Conservation (phyloP, 2,329 filamentous ascomycete genomes). For the Trichoderma breve region DNA sequence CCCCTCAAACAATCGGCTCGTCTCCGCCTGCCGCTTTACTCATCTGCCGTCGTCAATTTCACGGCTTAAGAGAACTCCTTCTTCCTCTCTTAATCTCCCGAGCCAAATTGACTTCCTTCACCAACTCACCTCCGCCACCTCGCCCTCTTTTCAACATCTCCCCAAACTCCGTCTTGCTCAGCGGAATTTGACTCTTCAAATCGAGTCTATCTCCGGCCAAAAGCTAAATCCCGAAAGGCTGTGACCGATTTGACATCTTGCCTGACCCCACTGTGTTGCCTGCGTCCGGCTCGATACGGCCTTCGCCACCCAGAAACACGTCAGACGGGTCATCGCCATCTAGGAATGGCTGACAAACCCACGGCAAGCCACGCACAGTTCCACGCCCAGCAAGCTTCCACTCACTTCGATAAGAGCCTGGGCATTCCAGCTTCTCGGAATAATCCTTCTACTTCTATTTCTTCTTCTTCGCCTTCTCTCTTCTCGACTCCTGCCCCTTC, state of each 20-base stretch:
- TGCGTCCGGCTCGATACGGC: constrained; percentile 11
- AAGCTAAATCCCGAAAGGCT: constrained; percentile 19
- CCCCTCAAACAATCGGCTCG: constrained; percentile 1
- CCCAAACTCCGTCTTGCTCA: neutral
- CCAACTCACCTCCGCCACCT: neutral
- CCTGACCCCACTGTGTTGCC: constrained; percentile 11
- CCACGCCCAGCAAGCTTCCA: constrained; percentile 30
- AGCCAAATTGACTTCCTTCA: neutral
- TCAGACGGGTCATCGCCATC: constrained; percentile 25
- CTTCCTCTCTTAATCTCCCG: neutral
- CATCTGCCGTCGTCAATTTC: neutral
- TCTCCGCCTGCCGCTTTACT: neutral
- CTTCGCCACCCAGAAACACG: constrained; percentile 21
- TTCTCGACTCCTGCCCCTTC: constrained; percentile 18
- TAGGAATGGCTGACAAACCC: constrained; percentile 40
- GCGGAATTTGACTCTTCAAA: neutral
- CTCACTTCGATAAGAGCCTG: constrained; percentile 31
- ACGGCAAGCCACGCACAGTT: constrained; percentile 21
- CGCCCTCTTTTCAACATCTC: neutral
- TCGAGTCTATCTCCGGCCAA: constrained; percentile 9
- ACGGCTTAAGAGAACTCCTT: neutral
- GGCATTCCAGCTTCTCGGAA: constrained; percentile 20
- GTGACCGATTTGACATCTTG: constrained; percentile 11
- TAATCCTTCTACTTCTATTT: constrained; percentile 19
- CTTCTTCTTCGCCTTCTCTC: constrained; percentile 22